These are phyloP conservation scores for Tulasnella sp. DNA, from an alignment of 768 basidiomycete species.

Conservation along the genomic window DNA sequence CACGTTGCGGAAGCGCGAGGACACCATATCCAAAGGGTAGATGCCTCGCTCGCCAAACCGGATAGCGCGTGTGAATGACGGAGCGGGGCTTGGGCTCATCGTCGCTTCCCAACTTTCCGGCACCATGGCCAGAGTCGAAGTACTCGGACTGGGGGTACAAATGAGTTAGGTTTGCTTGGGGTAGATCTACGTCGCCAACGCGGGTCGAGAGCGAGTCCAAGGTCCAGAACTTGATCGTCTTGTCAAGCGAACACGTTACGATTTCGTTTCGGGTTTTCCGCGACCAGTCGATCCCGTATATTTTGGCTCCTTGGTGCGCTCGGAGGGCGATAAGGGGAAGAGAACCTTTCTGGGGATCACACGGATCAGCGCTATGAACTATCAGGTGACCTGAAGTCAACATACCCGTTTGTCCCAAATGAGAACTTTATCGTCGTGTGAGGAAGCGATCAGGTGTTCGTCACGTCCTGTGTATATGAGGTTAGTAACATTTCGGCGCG, in stretches of 20 bases:
- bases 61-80: conserved; percentile 71
- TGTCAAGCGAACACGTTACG: conserved; percentile 92
- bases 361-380: no score
- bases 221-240: conserved; percentile 86
- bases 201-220: conserved; percentile 30
- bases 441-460: conserved; percentile 80
- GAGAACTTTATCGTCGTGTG: conserved; percentile 79
- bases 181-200: not conserved
- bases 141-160: conserved; percentile 5
- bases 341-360: conserved; percentile 69
- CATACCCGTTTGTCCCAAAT: conserved; percentile 93
- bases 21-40: conserved; percentile 90
- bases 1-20: conserved; percentile 82
- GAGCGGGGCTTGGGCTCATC: conserved; percentile 26
- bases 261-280: conserved; percentile 69
- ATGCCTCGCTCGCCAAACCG: conserved; percentile 91
- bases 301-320: conserved; percentile 78
- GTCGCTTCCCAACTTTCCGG: not conserved
- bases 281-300: conserved; percentile 98
- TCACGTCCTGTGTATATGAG: conserved; percentile 46
- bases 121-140: not conserved
- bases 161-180: not conserved
- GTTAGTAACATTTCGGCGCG: not conserved
- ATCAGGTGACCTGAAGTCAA: conserved; percentile 23
- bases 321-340: conserved; percentile 68